Conservation (phyloP, 2,329 filamentous ascomycete genomes). For the Cercospora sp. region DNA sequence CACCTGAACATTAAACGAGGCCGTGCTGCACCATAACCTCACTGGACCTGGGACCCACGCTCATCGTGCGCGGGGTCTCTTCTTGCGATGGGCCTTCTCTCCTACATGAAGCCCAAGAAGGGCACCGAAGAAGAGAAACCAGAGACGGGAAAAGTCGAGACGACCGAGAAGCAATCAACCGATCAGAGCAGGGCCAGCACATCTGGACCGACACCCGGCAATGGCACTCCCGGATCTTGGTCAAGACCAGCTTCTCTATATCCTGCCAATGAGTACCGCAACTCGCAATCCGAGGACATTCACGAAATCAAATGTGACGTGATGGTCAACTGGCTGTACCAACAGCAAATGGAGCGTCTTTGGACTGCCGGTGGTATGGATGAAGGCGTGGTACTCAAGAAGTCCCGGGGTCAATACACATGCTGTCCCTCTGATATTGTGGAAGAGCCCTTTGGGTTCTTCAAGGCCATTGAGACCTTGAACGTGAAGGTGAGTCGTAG, state of each 20-base stretch:
- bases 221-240: slow-evolving; percentile 31
- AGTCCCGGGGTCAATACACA: slow-evolving; percentile 51
- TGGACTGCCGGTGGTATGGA: slow-evolving; percentile 52
- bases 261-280: slow-evolving; percentile 39
- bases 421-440: slow-evolving; percentile 52
- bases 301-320: slow-evolving; percentile 60
- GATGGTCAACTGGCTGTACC: slow-evolving; percentile 64
- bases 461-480: slow-evolving; percentile 50
- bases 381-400: slow-evolving; percentile 59
- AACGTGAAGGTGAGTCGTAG: slow-evolving; percentile 54
- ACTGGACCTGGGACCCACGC: neutral
- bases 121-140: slow-evolving; percentile 19
- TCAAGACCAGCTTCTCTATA: slow-evolving; percentile 41
- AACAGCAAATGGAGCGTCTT: slow-evolving; percentile 59
- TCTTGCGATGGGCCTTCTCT: slow-evolving; percentile 29
- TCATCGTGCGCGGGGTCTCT: neutral
- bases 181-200: slow-evolving; percentile 10
- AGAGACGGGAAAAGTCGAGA: slow-evolving; percentile 20
- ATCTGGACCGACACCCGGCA: slow-evolving; percentile 27
- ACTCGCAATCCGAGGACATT: slow-evolving; percentile 48
- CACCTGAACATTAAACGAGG: neutral
- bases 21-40: neutral
- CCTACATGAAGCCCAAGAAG: slow-evolving; percentile 29
- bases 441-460: slow-evolving; percentile 51
- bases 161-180: slow-evolving; percentile 20